phyloP scores from a whole-genome alignment of 129 eudicot species.

The Artemisia annua region DNA sequence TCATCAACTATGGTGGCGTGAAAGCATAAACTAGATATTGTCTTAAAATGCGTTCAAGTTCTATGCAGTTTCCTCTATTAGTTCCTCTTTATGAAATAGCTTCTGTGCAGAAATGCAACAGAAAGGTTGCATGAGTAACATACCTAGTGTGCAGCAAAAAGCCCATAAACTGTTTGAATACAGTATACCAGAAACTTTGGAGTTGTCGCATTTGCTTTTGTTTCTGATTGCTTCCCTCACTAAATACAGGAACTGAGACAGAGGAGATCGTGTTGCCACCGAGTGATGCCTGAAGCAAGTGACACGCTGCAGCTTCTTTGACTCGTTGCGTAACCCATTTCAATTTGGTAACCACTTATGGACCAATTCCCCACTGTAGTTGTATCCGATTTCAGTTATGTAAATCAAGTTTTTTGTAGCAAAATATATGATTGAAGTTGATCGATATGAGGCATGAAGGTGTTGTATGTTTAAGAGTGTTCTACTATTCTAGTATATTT shows the following conservation, averaged over 20 bases:
- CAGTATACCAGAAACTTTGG: not conserved
- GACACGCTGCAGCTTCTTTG: not conserved
- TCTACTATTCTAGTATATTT: constrained; percentile 8
- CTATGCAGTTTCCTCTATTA: not conserved
- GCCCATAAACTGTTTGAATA: not conserved
- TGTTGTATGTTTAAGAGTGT: constrained; percentile 20
- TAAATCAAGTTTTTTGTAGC: constrained; percentile 35
- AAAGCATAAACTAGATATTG: not conserved
- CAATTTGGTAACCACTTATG: constrained; percentile 10
- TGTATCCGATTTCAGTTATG: constrained; percentile 21
- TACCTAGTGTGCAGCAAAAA: too few relatives aligned
- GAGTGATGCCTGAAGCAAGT: constrained; percentile 22
- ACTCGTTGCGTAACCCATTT: not conserved
- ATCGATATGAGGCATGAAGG: constrained; percentile 21
- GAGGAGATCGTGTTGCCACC: constrained; percentile 35
- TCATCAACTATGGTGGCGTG: not conserved
- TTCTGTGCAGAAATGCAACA: not conserved
- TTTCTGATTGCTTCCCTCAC: constrained; percentile 5
- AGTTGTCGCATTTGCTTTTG: not conserved
- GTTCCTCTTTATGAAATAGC: not conserved
- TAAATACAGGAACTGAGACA: constrained; percentile 23
- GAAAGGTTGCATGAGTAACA: not conserved
- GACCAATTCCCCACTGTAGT: constrained; percentile 18
- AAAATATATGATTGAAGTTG: constrained; percentile 23
- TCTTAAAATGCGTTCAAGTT: not conserved